Evolutionary conservation across 225 moss, liverwort and hornwort genomes (phyloP).

Genomic region (Bryoerythrophyllum caledonicum): DNA sequence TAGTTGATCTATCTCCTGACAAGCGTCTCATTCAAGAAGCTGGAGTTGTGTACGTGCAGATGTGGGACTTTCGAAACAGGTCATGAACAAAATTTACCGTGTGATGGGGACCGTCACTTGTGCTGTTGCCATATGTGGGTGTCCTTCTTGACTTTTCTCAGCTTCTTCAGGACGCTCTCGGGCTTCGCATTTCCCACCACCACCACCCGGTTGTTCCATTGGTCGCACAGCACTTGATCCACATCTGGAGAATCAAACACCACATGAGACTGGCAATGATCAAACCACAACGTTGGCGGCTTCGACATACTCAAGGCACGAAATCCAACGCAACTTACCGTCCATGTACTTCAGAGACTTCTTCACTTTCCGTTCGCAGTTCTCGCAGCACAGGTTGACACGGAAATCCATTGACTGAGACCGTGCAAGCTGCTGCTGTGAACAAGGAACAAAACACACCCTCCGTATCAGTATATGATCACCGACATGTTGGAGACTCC

Average conservation of each 20-base stretch:
- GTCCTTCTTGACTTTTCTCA: slow-evolving; percentile 49
- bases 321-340: slow-evolving; percentile 26
- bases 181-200: slow-evolving; percentile 45
- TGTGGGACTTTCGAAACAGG: slow-evolving; percentile 32
- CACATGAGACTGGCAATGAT: neutral
- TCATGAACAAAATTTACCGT: slow-evolving; percentile 25
- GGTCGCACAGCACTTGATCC: slow-evolving; percentile 44
- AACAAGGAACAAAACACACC: neutral
- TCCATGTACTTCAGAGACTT: slow-evolving; percentile 33
- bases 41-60: slow-evolving; percentile 25
- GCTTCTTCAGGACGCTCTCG: slow-evolving; percentile 40
- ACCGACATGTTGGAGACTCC: neutral
- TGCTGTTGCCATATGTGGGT: slow-evolving; percentile 30
- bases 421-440: slow-evolving; percentile 33
- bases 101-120: slow-evolving; percentile 21
- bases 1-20: neutral
- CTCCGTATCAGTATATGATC: slow-evolving; percentile 11
- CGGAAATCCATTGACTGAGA: slow-evolving; percentile 48
- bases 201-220: slow-evolving; percentile 41
- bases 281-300: neutral
- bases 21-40: slow-evolving; percentile 2
- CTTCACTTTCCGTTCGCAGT: slow-evolving; percentile 51
- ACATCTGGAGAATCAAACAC: slow-evolving; percentile 26
- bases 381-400: slow-evolving; percentile 51
- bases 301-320: slow-evolving; percentile 10